Conservation (phyloP, 140 eudicot genomes). For the Flaveria floridana region DNA sequence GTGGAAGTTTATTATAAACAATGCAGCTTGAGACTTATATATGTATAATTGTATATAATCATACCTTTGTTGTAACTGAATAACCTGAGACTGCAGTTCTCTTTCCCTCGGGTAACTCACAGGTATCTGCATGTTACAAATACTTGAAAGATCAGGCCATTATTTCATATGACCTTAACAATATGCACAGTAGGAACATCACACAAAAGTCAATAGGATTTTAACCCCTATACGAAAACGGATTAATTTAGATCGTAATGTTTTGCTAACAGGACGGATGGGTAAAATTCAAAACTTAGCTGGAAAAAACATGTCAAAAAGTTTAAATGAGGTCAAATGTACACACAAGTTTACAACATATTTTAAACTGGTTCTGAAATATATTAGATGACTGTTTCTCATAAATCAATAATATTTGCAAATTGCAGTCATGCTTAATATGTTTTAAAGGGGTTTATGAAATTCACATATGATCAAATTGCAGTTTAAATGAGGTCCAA, state of each 20-base stretch:
- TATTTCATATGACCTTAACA: neutral
- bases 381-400: neutral
- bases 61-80: constrained; percentile 81
- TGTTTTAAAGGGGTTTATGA: too few species aligned
- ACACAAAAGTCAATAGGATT: neutral
- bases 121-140: constrained; percentile 37
- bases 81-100: constrained; percentile 70
- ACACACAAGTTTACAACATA: neutral
- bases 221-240: neutral
- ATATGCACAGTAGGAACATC: neutral
- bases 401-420: neutral
- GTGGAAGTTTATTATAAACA: neutral
- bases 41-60: neutral
- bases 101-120: constrained; percentile 45
- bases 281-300: neutral
- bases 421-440: neutral
- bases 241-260: neutral
- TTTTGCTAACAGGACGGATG: neutral
- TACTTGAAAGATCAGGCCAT: neutral
- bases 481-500: too few species aligned
- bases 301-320: neutral
- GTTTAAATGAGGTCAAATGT: neutral
- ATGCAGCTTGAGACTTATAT: constrained; percentile 5
- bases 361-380: neutral
- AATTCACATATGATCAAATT: neutral